phyloP scores from a whole-genome alignment of 768 basidiomycete genomes.

The Goffeauzyma gilvescens region DNA sequence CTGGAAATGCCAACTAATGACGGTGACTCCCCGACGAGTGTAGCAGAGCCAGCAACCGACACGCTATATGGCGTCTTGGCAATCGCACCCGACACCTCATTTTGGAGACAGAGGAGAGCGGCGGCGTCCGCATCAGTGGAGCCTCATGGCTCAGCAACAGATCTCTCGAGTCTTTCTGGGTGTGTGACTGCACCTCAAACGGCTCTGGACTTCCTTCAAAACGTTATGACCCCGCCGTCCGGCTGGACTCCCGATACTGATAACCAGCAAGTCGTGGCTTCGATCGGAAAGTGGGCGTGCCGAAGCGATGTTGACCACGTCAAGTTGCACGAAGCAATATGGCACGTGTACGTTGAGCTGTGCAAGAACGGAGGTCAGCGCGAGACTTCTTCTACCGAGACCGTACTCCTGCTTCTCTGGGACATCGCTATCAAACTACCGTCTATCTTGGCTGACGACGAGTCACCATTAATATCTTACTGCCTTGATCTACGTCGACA shows the following conservation, averaged over 20 bases:
- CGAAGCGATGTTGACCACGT: not conserved
- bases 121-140: too few species aligned
- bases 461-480: not conserved
- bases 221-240: too few species aligned
- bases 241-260: not conserved
- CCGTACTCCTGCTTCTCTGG: conserved; percentile 1
- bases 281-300: not conserved
- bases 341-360: not conserved
- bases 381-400: not conserved
- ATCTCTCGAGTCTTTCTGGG: too few species aligned
- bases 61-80: too few species aligned
- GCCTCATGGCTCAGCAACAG: too few species aligned
- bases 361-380: not conserved
- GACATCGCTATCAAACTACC: not conserved
- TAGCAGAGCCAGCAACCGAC: too few species aligned
- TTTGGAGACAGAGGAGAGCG: too few species aligned
- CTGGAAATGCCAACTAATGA: too few species aligned
- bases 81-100: too few species aligned
- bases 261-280: not conserved
- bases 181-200: too few species aligned
- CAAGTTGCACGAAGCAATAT: not conserved
- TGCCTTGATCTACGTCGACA: not conserved
- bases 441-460: not conserved
- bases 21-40: too few species aligned
- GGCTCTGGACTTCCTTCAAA: too few species aligned